Evolutionary conservation across 179 eudicot genomes (phyloP).

Genomic region (Actinidia polygama): DNA sequence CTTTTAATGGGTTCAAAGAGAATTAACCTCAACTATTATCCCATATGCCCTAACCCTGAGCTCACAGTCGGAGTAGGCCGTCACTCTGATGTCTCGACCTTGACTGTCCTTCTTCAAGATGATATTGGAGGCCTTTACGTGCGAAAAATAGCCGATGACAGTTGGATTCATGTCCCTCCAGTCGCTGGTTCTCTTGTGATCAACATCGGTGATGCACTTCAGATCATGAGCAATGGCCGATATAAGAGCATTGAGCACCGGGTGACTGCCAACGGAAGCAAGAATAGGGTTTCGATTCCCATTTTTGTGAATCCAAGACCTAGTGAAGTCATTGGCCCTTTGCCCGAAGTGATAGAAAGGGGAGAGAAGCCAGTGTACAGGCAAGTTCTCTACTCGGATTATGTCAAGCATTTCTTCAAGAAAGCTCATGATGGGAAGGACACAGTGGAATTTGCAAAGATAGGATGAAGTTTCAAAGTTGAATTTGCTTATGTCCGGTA

Average conservation of each 20-base stretch:
- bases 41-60: constrained; percentile 41
- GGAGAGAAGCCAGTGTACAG: constrained; percentile 33
- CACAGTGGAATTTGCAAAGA: constrained; percentile 27
- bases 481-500: too few species aligned
- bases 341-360: constrained; percentile 20
- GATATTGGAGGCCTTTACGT: constrained; percentile 36
- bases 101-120: constrained; percentile 39
- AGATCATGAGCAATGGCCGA: constrained; percentile 34
- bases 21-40: constrained; percentile 29
- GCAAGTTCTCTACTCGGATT: constrained; percentile 29
- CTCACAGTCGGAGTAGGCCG: constrained; percentile 36
- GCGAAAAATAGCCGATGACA: background rate
- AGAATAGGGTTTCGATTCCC: constrained; percentile 30
- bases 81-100: constrained; percentile 33
- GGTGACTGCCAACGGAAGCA: constrained; percentile 25
- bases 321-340: constrained; percentile 20
- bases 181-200: constrained; percentile 27
- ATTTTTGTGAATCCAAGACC: constrained; percentile 31
- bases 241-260: constrained; percentile 40
- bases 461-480: constrained; percentile 7
- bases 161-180: constrained; percentile 30
- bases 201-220: constrained; percentile 34
- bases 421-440: constrained; percentile 36
- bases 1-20: constrained; percentile 15
- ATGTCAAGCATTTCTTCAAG: constrained; percentile 30